Evolutionary conservation across 345 rosid genomes (phyloP).

Genomic region (Aquilaria malaccensis): DNA sequence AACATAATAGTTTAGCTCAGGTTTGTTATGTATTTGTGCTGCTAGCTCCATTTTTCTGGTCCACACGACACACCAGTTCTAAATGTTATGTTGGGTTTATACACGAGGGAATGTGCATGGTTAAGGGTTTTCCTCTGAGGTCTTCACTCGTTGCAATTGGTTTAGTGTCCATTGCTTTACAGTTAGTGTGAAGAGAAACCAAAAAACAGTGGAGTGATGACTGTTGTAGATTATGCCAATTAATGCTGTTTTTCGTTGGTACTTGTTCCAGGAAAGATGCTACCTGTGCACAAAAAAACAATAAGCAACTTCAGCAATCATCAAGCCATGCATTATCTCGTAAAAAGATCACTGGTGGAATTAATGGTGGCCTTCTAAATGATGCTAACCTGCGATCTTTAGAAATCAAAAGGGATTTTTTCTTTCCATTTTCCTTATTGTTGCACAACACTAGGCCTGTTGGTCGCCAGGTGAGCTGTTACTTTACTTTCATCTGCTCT

Average conservation of each 20-base stretch:
- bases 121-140: too few relatives aligned
- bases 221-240: background rate
- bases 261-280: constrained; percentile 42
- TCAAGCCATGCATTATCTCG: constrained; percentile 65
- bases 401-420: constrained; percentile 62
- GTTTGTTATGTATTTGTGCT: too few relatives aligned
- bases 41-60: background rate
- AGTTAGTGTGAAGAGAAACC: too few relatives aligned
- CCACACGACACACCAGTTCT: too few relatives aligned
- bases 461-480: constrained; percentile 70
- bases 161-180: too few relatives aligned
- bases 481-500: constrained; percentile 4
- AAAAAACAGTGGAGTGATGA: background rate
- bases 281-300: constrained; percentile 32
- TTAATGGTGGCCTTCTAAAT: constrained; percentile 82
- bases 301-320: constrained; percentile 51
- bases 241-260: background rate
- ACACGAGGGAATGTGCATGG: too few relatives aligned
- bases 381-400: constrained; percentile 64
- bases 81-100: too few relatives aligned
- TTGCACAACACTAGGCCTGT: constrained; percentile 82
- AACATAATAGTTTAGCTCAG: too few relatives aligned
- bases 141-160: too few relatives aligned
- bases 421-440: constrained; percentile 72
- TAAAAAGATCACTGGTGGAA: constrained; percentile 81